These are phyloP conservation scores for Botrytis galanthina DNA, from an alignment of 2,329 filamentous ascomycete genomes.

Conservation along the genomic window DNA sequence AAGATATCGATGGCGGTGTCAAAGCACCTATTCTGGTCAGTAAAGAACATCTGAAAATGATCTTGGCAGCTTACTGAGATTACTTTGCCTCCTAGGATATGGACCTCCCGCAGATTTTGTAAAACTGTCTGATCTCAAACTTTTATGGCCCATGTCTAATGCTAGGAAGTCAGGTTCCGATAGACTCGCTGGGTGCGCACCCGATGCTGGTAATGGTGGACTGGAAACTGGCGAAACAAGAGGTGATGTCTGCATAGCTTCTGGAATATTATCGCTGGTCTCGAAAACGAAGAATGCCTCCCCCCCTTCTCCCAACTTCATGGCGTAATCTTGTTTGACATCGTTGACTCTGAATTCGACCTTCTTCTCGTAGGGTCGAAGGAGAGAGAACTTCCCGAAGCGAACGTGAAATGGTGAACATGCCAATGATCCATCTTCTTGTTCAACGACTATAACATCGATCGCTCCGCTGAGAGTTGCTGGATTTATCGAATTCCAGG, in stretches of 20 bases:
- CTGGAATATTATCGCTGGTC: slow-evolving; percentile 87
- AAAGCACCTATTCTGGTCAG: slow-evolving; percentile 36
- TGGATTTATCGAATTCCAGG: slow-evolving; percentile 99
- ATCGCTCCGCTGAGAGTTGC: slow-evolving; percentile 96
- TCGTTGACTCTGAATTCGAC: slow-evolving; percentile 97
- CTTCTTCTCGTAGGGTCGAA: slow-evolving; percentile 97
- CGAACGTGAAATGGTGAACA: slow-evolving; percentile 98
- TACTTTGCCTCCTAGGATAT: slow-evolving; percentile 40
- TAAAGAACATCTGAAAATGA: not conserved
- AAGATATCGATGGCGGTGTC: slow-evolving; percentile 54
- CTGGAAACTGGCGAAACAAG: slow-evolving; percentile 86
- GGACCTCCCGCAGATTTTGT: slow-evolving; percentile 47
- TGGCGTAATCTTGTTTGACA: slow-evolving; percentile 85
- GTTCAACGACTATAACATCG: slow-evolving; percentile 97
- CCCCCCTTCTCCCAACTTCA: slow-evolving; percentile 97
- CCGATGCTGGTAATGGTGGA: slow-evolving; percentile 60
- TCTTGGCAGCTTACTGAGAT: slow-evolving; percentile 33
- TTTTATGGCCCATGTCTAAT: slow-evolving; percentile 48
- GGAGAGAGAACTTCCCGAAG: slow-evolving; percentile 95
- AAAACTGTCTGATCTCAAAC: slow-evolving; percentile 41
- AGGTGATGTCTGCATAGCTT: slow-evolving; percentile 89
- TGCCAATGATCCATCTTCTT: slow-evolving; percentile 82
- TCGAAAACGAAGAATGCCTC: slow-evolving; percentile 99
- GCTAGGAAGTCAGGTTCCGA: slow-evolving; percentile 70
- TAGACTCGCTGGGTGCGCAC: slow-evolving; percentile 47